Base-by-base conservation (phyloP, 2,329 filamentous ascomycete species). In the Penicillium sp. region DNA sequence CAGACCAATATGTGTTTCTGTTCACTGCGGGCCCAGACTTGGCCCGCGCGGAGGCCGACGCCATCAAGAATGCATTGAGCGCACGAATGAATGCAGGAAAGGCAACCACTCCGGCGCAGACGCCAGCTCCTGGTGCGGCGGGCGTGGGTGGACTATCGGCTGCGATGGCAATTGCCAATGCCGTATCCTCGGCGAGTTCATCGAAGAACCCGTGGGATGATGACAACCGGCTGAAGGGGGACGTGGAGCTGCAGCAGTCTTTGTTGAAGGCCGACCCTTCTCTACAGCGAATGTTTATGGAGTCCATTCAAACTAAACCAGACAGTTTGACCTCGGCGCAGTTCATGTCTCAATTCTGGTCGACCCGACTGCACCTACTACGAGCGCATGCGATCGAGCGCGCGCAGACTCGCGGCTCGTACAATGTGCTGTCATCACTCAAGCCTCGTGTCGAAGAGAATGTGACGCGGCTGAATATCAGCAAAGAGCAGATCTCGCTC, bases 321-420 rank as follows among this genome's bases (percentile, higher is more conserved):
- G 86, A 91, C 6, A 84, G 86, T 2, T 85, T 97, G 52, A 85
- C 85, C 0, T 82, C 86, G 27, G 80, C 81, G 1, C 85, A 90
- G 39, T 95, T 97, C 67, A 90, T 91, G 57, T 77, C 83, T 1
- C 91, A 96, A 66, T 98, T 98, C 72, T 98, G 93, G 93, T 88
- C 89, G 1, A 88, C 89, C 2, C 80, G 94, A 39, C 80, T 90
- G 40, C 89, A 89, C 65, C 75, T 96, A 29, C 77, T 98, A 28
- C 86, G 93, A 9, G 86, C 91, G 0, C 88, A 96, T 71, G 90
- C 90, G 1, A 93, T 95, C 39, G 90, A 97, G 69, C 83, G 81
- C 47, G 83, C 82, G 50, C 94, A 98, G 72, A 86, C 84, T 58
- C 85, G 87, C 56, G 93, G 91, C 5, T 83, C 89, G 3, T 96